Evolutionary conservation across 495 filamentous ascomycete genomes (phyloP).

Genomic region (Penicillium bialowiezense): DNA sequence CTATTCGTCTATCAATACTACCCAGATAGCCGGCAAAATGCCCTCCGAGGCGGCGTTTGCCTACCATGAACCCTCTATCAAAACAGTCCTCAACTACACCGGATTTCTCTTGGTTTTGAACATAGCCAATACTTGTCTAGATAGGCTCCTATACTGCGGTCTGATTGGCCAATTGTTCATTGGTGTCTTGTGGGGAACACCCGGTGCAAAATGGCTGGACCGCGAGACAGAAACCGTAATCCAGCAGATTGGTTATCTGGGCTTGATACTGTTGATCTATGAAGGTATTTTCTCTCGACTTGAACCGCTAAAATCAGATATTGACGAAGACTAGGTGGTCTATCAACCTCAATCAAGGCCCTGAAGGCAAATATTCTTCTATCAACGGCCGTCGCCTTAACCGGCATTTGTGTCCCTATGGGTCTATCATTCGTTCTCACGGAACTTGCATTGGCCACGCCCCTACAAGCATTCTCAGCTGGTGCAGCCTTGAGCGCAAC

Average conservation of each 20-base stretch:
- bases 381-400: constrained; percentile 57
- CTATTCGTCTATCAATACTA: neutral
- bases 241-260: constrained; percentile 72
- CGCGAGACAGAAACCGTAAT: constrained; percentile 50
- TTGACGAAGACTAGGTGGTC: constrained; percentile 48
- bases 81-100: constrained; percentile 56
- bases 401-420: constrained; percentile 64
- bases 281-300: constrained; percentile 43
- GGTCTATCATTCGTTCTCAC: constrained; percentile 63
- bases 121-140: constrained; percentile 52
- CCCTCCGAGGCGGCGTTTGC: constrained; percentile 31
- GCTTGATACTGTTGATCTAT: constrained; percentile 71
- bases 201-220: constrained; percentile 54
- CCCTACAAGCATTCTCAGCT: constrained; percentile 67
- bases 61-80: constrained; percentile 60
- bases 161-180: constrained; percentile 73
- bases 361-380: constrained; percentile 60
- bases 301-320: neutral
- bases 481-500: constrained; percentile 77
- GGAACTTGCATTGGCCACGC: constrained; percentile 36
- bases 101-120: constrained; percentile 69
- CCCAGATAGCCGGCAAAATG: neutral
- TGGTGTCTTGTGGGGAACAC: constrained; percentile 67
- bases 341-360: constrained; percentile 58
- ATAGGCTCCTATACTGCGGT: constrained; percentile 65